Base-by-base conservation (phyloP, 768 basidiomycete genomes). In the Leccinellum albellum region DNA sequence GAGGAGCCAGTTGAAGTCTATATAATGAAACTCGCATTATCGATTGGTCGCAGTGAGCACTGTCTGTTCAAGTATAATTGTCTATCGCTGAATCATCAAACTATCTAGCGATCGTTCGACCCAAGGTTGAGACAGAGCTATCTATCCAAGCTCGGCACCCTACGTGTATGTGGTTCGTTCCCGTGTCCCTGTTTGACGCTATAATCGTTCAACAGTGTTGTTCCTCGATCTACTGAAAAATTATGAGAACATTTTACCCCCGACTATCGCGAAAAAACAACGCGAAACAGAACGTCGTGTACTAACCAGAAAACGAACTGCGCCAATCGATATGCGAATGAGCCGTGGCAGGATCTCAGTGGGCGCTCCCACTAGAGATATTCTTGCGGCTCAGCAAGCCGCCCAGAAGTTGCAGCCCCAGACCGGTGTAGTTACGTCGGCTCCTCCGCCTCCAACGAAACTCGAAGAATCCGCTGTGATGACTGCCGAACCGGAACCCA, bases 81-180 rank as follows among this genome's bases (percentile, higher is more conserved):
- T 3, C 17, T n/a, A 12, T 20, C 9, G 17, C 45, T 55, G 3
- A 61, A 20, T 42, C 56, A 13, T 56, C 50, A 48, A 47, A 56
- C 50, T 10, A 51, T 42, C 6, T 59, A 94, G 91, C 84, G 28
- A 81, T 98, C 48, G 75, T 96, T 31, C 79, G 94, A 26, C 96
- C 96, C 20, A 89, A 86, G 71, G 65, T 78, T 40, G 94, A 98
- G 68, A 87, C 85, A 6, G 84, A 92, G 55, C 69, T 94, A 24
- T 92, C 94, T 3, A 87, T 98, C 59, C 92, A 96, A 70, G 94
- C 94, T 69, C 89, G 93, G 40, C 88, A 96, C 75, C 85, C 92
- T 51, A 81, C 88, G 15, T 74, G 91, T 88, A 70, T 62, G 84
- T 76, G 24, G 12, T 20, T 20, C 3, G 24, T 50, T 48, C 15